Evolutionary conservation across 495 filamentous ascomycete species (phyloP).

Genomic region (Diplogelasinospora grovesii): DNA sequence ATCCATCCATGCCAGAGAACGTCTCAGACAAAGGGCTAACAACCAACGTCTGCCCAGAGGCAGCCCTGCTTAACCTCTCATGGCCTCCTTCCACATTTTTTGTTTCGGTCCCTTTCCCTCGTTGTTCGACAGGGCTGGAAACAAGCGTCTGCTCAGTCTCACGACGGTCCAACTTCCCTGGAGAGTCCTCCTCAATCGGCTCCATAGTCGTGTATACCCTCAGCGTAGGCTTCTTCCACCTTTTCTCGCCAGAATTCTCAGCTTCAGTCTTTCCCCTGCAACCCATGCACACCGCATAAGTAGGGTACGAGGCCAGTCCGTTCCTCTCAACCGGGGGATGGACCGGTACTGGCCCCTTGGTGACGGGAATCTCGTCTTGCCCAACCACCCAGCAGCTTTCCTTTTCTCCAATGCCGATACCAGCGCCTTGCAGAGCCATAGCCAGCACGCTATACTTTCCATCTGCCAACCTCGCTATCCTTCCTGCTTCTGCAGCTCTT

Average conservation of each 20-base stretch:
- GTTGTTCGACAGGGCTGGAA: conserved; percentile 1
- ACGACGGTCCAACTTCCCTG: background rate
- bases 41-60: too few relatives aligned
- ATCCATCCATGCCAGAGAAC: too few relatives aligned
- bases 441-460: conserved; percentile 2
- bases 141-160: conserved; percentile 1
- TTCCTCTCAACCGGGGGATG: background rate
- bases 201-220: background rate
- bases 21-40: too few relatives aligned
- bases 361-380: background rate
- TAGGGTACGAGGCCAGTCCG: background rate
- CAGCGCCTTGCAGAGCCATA: conserved; percentile 1
- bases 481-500: background rate
- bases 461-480: background rate
- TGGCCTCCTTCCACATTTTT: too few relatives aligned
- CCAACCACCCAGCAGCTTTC: too few relatives aligned
- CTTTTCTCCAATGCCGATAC: background rate
- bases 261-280: background rate
- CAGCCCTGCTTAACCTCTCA: too few relatives aligned
- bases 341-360: background rate
- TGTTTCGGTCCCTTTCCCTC: too few relatives aligned
- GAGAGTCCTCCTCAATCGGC: background rate
- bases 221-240: background rate
- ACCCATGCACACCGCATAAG: background rate
- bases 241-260: background rate